These are phyloP conservation scores for Russula olivacea DNA, from an alignment of 768 basidiomycete genomes.

Conservation along the genomic window DNA sequence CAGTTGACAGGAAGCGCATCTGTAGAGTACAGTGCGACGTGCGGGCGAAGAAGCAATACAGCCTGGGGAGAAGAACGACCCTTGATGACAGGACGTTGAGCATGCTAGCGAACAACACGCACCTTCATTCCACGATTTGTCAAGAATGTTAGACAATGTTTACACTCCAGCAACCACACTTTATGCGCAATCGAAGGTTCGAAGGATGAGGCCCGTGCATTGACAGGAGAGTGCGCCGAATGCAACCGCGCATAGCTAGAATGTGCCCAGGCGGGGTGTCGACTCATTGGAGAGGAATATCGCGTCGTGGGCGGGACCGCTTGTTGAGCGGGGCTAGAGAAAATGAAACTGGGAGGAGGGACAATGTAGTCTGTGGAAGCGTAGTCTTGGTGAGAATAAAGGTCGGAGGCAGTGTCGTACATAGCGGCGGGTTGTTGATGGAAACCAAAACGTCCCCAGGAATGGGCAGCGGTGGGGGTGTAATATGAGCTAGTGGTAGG, in stretches of 20 bases:
- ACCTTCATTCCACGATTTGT: constrained; percentile 87
- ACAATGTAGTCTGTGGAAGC: neutral
- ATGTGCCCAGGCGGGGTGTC: constrained; percentile 8
- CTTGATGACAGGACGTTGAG: constrained; percentile 5
- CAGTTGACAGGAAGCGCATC: constrained; percentile 77
- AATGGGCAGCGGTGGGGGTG: neutral
- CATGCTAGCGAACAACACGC: constrained; percentile 9
- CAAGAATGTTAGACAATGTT: constrained; percentile 62
- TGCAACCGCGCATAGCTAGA: constrained; percentile 14
- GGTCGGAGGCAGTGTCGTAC: constrained; percentile 1
- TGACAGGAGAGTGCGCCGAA: neutral
- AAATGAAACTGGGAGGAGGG: neutral
- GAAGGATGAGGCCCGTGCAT: constrained; percentile 26
- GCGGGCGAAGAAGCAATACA: constrained; percentile 74
- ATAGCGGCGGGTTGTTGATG: constrained; percentile 14
- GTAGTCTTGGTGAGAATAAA: neutral
- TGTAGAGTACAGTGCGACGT: constrained; percentile 76
- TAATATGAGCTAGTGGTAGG: neutral
- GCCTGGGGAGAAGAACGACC: constrained; percentile 44
- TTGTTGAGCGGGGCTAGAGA: constrained; percentile 3
- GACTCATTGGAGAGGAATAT: constrained; percentile 9
- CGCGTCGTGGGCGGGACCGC: neutral
- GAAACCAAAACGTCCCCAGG: constrained; percentile 6
- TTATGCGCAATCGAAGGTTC: constrained; percentile 53
- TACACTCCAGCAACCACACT: constrained; percentile 80